A percentile compares a stretch with the other conserved stretches of the same genome.
Conservation (phyloP, 352 stramenopile genomes). For the Phytopythium delawarense region DNA sequence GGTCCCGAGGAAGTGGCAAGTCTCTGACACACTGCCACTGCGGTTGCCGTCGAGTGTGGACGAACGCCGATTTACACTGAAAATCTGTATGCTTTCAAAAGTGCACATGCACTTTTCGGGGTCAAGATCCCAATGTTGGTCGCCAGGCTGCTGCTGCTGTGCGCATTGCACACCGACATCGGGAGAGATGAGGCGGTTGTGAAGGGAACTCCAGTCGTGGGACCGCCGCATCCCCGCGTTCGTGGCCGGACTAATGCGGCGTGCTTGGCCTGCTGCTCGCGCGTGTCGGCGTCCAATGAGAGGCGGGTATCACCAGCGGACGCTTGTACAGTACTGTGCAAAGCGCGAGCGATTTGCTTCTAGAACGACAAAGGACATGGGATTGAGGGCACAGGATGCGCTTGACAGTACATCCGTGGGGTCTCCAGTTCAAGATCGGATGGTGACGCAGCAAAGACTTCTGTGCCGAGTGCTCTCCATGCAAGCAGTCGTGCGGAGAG, state of each 20-base stretch:
- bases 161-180: neutral
- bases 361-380: neutral
- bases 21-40: neutral
- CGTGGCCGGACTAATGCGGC: neutral
- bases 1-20: neutral
- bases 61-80: neutral
- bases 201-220: neutral
- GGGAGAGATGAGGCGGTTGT: neutral
- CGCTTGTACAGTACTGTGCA: neutral
- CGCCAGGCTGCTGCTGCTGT: neutral
- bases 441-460: too few relatives aligned
- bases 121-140: neutral
- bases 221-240: neutral
- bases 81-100: neutral
- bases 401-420: too few relatives aligned
- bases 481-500: too few relatives aligned
- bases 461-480: too few relatives aligned
- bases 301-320: neutral
- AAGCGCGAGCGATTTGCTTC: neutral
- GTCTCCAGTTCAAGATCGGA: too few relatives aligned
- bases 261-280: neutral
- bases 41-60: neutral
- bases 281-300: slow-evolving; percentile 2
- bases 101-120: neutral
- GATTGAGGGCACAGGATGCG: too few relatives aligned